Evolutionary conservation across 2,329 filamentous ascomycete species (phyloP).

Genomic region (Phyllosticta paracitricarpa): DNA sequence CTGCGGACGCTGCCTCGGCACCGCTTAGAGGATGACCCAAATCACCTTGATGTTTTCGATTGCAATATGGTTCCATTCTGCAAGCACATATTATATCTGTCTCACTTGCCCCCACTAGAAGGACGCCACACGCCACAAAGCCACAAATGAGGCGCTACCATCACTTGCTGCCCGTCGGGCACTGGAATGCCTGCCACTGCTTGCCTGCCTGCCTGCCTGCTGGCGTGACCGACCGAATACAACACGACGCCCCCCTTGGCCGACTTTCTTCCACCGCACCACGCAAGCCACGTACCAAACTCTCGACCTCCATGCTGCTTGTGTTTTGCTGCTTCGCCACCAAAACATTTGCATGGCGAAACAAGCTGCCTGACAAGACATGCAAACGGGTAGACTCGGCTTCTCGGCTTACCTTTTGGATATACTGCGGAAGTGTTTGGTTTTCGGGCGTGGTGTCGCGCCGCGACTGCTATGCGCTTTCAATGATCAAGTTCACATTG

Average conservation of each 20-base stretch:
- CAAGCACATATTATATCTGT: not conserved
- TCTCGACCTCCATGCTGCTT: not conserved
- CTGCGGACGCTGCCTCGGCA: not conserved
- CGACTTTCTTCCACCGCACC: not conserved
- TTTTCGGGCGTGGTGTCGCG: not conserved
- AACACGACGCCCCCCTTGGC: not conserved
- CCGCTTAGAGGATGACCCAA: not conserved
- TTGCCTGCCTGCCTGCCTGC: not conserved
- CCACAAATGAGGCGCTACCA: not conserved
- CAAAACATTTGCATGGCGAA: not conserved
- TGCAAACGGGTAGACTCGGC: not conserved
- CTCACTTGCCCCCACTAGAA: not conserved
- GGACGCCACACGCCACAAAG: not conserved
- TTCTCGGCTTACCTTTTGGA: not conserved
- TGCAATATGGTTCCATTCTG: not conserved
- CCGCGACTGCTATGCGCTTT: not conserved
- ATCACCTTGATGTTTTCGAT: not conserved
- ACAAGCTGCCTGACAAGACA: not conserved
- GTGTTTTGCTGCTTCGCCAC: not conserved
- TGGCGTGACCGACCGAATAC: not conserved
- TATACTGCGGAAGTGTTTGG: not conserved
- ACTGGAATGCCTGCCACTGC: not conserved
- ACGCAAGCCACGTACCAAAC: not conserved
- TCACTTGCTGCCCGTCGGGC: not conserved
- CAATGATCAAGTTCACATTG: too few species aligned